Conservation (phyloP, 352 stramenopile genomes). For the Blastocystis sp. region DNA sequence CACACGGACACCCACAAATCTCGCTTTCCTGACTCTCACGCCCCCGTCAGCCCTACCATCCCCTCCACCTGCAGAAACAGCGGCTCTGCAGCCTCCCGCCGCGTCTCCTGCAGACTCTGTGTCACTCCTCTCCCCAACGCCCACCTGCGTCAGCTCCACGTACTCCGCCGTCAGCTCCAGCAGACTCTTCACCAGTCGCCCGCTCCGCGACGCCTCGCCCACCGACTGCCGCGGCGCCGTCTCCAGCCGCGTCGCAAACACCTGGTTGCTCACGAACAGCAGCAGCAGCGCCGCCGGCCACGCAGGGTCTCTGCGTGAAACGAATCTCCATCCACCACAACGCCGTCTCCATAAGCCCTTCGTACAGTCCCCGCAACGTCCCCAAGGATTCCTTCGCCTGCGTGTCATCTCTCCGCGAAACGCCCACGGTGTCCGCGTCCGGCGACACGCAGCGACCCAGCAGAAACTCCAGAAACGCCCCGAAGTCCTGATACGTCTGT, state of each 20-base stretch:
- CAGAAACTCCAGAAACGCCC: neutral
- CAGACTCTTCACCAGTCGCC: neutral
- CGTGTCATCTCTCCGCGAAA: neutral
- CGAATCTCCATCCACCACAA: neutral
- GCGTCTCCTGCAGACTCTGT: neutral
- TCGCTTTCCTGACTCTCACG: neutral
- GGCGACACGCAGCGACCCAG: neutral
- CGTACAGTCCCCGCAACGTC: neutral
- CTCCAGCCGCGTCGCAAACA: neutral
- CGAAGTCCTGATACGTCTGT: neutral
- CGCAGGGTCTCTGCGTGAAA: neutral
- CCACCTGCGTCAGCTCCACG: neutral
- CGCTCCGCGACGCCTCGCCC: neutral
- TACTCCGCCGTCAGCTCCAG: neutral
- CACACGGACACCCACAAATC: neutral
- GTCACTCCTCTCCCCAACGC: neutral
- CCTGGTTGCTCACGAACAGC: neutral
- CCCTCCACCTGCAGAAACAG: neutral
- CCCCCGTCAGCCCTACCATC: neutral
- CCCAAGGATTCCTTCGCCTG: neutral
- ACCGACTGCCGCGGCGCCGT: neutral
- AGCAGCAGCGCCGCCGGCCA: conserved; percentile 11
- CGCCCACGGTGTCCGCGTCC: neutral
- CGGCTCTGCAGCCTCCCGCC: neutral
- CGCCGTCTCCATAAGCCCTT: neutral